phyloP scores from a whole-genome alignment of 108 stramenopile species.

The Nannochloropsis salina region DNA sequence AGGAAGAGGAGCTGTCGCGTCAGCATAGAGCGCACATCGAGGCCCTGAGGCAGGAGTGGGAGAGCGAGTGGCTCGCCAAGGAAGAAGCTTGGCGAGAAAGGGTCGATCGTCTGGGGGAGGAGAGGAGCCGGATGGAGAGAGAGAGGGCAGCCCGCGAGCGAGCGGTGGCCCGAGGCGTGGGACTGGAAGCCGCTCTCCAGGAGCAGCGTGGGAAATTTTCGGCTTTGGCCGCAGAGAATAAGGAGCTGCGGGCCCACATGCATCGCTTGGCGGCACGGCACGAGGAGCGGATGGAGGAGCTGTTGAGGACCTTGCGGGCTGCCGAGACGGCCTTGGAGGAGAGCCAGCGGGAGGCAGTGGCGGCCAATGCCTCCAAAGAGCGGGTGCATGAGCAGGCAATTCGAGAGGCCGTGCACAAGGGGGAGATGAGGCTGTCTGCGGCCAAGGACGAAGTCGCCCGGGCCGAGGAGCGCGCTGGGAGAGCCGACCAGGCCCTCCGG shows the following conservation, averaged over 20 bases:
- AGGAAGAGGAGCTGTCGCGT: not conserved
- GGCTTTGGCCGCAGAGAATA: not conserved
- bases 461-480: not conserved
- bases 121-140: not conserved
- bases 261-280: not conserved
- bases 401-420: not conserved
- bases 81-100: not conserved
- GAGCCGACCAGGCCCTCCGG: not conserved
- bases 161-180: not conserved
- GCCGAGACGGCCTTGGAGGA: not conserved
- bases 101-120: not conserved
- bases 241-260: not conserved
- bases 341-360: not conserved
- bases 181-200: not conserved
- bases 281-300: conserved; percentile 3
- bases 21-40: not conserved
- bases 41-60: not conserved
- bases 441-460: not conserved
- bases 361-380: not conserved
- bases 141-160: not conserved
- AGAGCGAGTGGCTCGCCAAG: not conserved
- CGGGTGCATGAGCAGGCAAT: not conserved
- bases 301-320: not conserved
- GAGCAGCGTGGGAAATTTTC: not conserved
- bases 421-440: not conserved